Base-by-base conservation (phyloP, 2,329 filamentous ascomycete species). In the Colletotrichum scovillei region DNA sequence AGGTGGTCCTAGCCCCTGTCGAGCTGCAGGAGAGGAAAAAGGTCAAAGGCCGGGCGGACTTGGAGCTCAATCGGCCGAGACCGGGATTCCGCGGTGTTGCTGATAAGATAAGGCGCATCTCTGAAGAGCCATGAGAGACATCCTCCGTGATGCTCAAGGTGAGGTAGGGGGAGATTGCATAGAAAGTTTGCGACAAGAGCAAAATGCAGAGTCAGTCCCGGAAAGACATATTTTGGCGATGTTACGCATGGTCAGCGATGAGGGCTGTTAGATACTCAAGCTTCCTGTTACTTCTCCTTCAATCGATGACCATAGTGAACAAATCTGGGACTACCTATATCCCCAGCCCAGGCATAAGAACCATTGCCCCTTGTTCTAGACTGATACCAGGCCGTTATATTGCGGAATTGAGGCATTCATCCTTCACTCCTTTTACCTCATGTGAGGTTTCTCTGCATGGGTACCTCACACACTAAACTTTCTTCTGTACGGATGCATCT, bases 81-180 rank as follows among this genome's bases (percentile, higher is more conserved):
- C 55, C 19, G 6, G 5, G 60, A 14, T 42, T 7, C 9, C 16
- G 9, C 46, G 59, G 26, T 5, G n/a, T 4, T 5, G 1, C n/a
- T 22, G 60, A 65, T 55, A 65, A 65, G 63, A 65, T 65, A 65
- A 56, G 46, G 32, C 26, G 53, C 32, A 38, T 28, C 35, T 56
- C 46, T 30, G 53, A 26, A 22, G 22, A 5, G 35, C 38, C 38
- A 7, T 19, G 38, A 42, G 16, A 19, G 38, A 14, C 1, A 19
- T 19, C 16, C 1, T 19, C 14, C 16, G 6, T 16, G 35, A 42
- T 42, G 35, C 16, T 1, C 14, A 3, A 7, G 35, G 35, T 42
- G 14, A 38, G 35, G 35, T 42, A 42, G 42, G 19, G 6, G 19
- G 19, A n/a, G 4, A n/a, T 46, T 19, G 1, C 35, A 3, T 16